A percentile compares a stretch with the other conserved stretches of the same genome.
phyloP scores from a whole-genome alignment of 495 filamentous ascomycete species.

The Neurospora sp. region DNA sequence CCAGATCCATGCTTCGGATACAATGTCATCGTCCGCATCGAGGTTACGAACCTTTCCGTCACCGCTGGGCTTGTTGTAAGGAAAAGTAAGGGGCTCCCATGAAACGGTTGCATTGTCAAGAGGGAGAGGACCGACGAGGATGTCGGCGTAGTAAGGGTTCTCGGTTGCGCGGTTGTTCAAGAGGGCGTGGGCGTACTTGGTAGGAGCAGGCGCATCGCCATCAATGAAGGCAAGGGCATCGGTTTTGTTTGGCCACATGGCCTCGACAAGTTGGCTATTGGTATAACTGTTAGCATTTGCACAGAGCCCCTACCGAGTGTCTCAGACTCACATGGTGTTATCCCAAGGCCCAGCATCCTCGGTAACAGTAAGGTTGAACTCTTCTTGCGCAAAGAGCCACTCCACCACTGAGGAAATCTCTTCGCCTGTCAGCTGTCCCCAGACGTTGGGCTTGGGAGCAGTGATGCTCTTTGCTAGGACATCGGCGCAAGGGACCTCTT shows the following conservation, averaged over 20 bases:
- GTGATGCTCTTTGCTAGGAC: constrained; percentile 11
- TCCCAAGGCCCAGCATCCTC: constrained; percentile 24
- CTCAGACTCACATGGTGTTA: constrained; percentile 17
- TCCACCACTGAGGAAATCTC: constrained; percentile 22
- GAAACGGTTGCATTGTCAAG: constrained; percentile 26
- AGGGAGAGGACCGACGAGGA: constrained; percentile 39
- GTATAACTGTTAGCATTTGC: neutral
- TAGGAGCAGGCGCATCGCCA: constrained; percentile 23
- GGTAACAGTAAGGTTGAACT: constrained; percentile 27
- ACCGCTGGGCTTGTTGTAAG: constrained; percentile 29
- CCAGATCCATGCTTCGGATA: constrained; percentile 19
- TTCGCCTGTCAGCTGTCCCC: constrained; percentile 19
- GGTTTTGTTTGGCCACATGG: constrained; percentile 44
- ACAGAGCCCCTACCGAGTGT: neutral
- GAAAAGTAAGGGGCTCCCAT: constrained; percentile 29
- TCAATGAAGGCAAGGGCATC: constrained; percentile 37
- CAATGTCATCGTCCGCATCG: constrained; percentile 19
- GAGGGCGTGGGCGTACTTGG: constrained; percentile 37
- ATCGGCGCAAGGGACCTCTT: constrained; percentile 9
- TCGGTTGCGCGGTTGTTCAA: constrained; percentile 30
- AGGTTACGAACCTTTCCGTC: constrained; percentile 30
- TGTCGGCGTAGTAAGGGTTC: constrained; percentile 35
- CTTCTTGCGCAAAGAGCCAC: constrained; percentile 23
- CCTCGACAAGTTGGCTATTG: constrained; percentile 29
- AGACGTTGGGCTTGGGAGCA: constrained; percentile 28